Evolutionary conservation across 306 rosid genomes (phyloP).

Genomic region (Sechiopsis laciniata): DNA sequence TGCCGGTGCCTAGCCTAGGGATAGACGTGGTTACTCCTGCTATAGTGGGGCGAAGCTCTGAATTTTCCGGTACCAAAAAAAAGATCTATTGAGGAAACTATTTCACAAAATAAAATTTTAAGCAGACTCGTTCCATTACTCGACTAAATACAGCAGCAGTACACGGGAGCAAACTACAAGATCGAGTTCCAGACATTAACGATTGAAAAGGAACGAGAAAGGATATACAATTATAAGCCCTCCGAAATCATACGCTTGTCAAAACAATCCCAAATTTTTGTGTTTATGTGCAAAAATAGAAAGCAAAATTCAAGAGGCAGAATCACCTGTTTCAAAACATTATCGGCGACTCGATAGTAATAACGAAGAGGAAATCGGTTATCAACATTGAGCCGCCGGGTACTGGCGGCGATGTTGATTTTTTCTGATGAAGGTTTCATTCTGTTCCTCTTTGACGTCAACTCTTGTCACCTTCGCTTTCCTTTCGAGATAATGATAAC

Average conservation of each 20-base stretch:
- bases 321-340: constrained; percentile 73
- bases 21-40: too few species aligned
- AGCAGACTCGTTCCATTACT: constrained; percentile 2
- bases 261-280: neutral
- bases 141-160: neutral
- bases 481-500: constrained; percentile 23
- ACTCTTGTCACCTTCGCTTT: constrained; percentile 14
- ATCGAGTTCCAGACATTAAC: neutral
- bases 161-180: neutral
- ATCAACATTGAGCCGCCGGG: constrained; percentile 67
- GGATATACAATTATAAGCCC: neutral
- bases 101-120: neutral
- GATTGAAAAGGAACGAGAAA: neutral
- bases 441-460: constrained; percentile 11
- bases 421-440: constrained; percentile 60
- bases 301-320: constrained; percentile 15
- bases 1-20: too few species aligned
- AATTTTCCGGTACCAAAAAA: too few species aligned
- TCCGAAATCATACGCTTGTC: neutral
- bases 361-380: constrained; percentile 70
- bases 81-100: neutral
- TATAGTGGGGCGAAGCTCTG: too few species aligned
- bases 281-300: constrained; percentile 7
- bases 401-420: constrained; percentile 62
- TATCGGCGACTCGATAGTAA: constrained; percentile 79